Evolutionary conservation across 2,329 filamentous ascomycete species (phyloP).

Genomic region (Colletotrichum sp.): DNA sequence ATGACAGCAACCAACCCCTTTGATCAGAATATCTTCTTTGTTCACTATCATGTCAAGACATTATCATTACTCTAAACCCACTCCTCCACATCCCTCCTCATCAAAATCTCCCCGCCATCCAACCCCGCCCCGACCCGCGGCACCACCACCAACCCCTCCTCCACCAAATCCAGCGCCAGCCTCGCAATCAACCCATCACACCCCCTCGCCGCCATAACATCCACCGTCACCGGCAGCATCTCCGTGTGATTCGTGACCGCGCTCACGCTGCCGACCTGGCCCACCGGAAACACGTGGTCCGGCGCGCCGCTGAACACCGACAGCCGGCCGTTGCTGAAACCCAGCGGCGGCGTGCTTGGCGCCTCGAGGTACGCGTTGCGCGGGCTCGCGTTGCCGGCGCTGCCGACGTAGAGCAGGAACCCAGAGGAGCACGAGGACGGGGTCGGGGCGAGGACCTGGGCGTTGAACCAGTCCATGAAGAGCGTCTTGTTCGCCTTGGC

Average conservation of each 20-base stretch:
- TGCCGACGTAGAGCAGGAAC: slow-evolving; percentile 31
- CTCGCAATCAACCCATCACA: slow-evolving; percentile 65
- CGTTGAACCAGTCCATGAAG: slow-evolving; percentile 37
- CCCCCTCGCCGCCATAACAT: slow-evolving; percentile 62
- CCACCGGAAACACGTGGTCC: slow-evolving; percentile 46
- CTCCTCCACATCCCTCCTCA: slow-evolving; percentile 20
- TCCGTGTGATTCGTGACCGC: slow-evolving; percentile 51
- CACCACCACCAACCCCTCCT: slow-evolving; percentile 50
- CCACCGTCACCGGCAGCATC: slow-evolving; percentile 60
- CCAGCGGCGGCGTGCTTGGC: slow-evolving; percentile 52
- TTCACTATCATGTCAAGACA: neutral
- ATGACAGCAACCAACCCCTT: too few relatives aligned
- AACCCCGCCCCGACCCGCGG: slow-evolving; percentile 45
- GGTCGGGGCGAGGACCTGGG: slow-evolving; percentile 27
- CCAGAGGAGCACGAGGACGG: slow-evolving; percentile 33
- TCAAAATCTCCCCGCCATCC: slow-evolving; percentile 28
- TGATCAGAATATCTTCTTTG: neutral
- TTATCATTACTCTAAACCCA: neutral
- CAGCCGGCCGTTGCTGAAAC: slow-evolving; percentile 45
- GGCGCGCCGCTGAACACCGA: slow-evolving; percentile 41
- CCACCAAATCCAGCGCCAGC: slow-evolving; percentile 56
- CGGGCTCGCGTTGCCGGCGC: slow-evolving; percentile 5
- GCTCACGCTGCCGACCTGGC: slow-evolving; percentile 39
- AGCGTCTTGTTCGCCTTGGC: slow-evolving; percentile 35
- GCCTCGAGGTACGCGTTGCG: slow-evolving; percentile 33